These are phyloP conservation scores for Saprolegnia diclina DNA, from an alignment of 352 stramenopile species.

Conservation along the genomic window DNA sequence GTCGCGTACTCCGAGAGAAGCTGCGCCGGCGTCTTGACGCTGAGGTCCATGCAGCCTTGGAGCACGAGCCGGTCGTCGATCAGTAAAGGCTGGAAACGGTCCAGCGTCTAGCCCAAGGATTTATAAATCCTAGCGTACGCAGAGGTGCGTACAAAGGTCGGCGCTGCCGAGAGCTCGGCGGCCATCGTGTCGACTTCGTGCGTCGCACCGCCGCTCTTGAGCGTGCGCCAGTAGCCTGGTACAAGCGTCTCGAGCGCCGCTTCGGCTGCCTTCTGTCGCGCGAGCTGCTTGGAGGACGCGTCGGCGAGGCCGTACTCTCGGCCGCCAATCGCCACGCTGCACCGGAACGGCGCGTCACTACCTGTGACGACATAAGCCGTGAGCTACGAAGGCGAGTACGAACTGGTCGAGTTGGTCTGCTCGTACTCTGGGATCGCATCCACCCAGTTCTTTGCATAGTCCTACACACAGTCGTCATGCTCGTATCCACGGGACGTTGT, in stretches of 20 bases:
- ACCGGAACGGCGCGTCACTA: slow-evolving; percentile 24
- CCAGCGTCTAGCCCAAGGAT: slow-evolving; percentile 35
- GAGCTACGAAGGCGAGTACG: not conserved
- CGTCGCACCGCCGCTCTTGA: slow-evolving; percentile 25
- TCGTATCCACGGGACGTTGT: not conserved
- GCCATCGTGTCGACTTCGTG: slow-evolving; percentile 13
- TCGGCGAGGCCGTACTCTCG: slow-evolving; percentile 22
- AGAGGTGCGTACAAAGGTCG: slow-evolving; percentile 17
- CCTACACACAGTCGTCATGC: slow-evolving; percentile 27
- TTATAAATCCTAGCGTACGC: not conserved
- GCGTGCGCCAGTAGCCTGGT: slow-evolving; percentile 28
- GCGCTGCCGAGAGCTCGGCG: slow-evolving; percentile 16
- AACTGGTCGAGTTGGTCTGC: slow-evolving; percentile 26
- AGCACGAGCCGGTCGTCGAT: slow-evolving; percentile 60
- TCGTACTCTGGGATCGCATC: not conserved
- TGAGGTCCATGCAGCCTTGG: slow-evolving; percentile 68
- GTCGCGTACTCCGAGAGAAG: slow-evolving; percentile 85
- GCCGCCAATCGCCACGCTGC: slow-evolving; percentile 30
- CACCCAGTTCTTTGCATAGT: slow-evolving; percentile 26
- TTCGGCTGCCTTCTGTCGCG: slow-evolving; percentile 33
- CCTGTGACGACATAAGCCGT: slow-evolving; percentile 11
- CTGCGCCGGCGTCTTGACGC: slow-evolving; percentile 75
- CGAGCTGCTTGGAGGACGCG: slow-evolving; percentile 27
- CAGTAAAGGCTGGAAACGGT: slow-evolving; percentile 61
- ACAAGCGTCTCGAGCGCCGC: slow-evolving; percentile 30